Conservation (phyloP, 192 early-diverging fungal genomes). For the Backusella liffmaniae region DNA sequence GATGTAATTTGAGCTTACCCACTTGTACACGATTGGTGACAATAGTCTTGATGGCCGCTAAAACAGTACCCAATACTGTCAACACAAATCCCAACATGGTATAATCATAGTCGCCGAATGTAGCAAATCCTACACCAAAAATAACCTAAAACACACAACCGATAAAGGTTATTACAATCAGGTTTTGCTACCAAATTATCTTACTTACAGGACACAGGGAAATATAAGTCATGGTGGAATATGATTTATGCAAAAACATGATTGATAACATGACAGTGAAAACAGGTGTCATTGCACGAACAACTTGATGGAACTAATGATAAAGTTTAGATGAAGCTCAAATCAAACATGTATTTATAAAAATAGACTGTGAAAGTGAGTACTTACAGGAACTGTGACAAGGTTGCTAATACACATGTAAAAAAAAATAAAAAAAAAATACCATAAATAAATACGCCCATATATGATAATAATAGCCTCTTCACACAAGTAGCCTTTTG, state of each 20-base stretch:
- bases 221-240: constrained; percentile 38
- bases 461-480: not conserved
- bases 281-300: constrained; percentile 63
- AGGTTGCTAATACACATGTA: constrained; percentile 26
- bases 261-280: constrained; percentile 53
- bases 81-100: constrained; percentile 69
- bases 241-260: constrained; percentile 33
- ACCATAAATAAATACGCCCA: not conserved
- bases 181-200: not conserved
- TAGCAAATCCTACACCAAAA: constrained; percentile 79
- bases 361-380: not conserved
- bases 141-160: constrained; percentile 46
- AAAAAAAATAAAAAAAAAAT: not conserved
- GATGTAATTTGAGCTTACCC: constrained; percentile 73
- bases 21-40: constrained; percentile 78
- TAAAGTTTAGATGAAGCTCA: not conserved
- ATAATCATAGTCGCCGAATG: constrained; percentile 75
- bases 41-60: constrained; percentile 82
- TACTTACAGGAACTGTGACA: constrained; percentile 36
- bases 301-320: constrained; percentile 62
- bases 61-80: constrained; percentile 73
- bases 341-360: constrained; percentile 1
- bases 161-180: not conserved
- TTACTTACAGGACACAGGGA: constrained; percentile 49
- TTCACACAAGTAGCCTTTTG: too few relatives aligned